Base-by-base conservation (phyloP, 2,329 filamentous ascomycete genomes). In the Trichoderma cornu-damae region DNA sequence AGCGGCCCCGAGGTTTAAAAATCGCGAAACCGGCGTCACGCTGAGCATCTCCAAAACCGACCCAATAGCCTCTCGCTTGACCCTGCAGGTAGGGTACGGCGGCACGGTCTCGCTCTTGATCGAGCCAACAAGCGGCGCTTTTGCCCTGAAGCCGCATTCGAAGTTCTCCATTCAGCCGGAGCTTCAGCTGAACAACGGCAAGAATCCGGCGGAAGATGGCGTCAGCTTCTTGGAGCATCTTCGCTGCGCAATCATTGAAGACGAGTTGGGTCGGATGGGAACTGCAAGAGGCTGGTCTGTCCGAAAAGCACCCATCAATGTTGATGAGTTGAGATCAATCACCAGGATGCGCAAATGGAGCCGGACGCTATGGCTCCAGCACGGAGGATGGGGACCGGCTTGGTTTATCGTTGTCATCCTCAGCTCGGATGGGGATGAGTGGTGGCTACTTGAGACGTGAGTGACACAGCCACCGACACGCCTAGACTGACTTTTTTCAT, bases 111-210 rank as follows among this genome's bases (percentile, higher is more conserved):
- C 77, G 5, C 71, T 96, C 26, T 79, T 82, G 16, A 78, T 96
- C 46, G 90, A 96, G 63, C 84, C 88, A 0, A 83, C 89, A 24
- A 91, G 88, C 0, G 94, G 94, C n/a, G 73, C 79, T 9, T 87
- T 91, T 60, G 82, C 85, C 8, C 72, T 96, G 35, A 82, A 83
- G 58, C 88, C 90, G 60, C 80, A 81, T 50, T 82, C 82, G 2
- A 77, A 76, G 58, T 73, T 79, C 43, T 76, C 80, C 3, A 74
- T 77, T 7, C 77, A 82, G 18, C 77, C 79, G 16, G 89, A 96
- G 66, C 75, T 73, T 30, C 81, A 80, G 32, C 76, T 95, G 55
- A 92, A 90, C 68, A 73, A 77, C 28, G 71, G 75, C 16, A 79
- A 75, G 59, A 80, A 84, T 55, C 78, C 83, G 1, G 74, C 79